A percentile compares a stretch with the other conserved stretches of the same genome.
These are phyloP conservation scores for Nothophytophthora sp. DNA, from an alignment of 352 stramenopile genomes.

Conservation along the genomic window DNA sequence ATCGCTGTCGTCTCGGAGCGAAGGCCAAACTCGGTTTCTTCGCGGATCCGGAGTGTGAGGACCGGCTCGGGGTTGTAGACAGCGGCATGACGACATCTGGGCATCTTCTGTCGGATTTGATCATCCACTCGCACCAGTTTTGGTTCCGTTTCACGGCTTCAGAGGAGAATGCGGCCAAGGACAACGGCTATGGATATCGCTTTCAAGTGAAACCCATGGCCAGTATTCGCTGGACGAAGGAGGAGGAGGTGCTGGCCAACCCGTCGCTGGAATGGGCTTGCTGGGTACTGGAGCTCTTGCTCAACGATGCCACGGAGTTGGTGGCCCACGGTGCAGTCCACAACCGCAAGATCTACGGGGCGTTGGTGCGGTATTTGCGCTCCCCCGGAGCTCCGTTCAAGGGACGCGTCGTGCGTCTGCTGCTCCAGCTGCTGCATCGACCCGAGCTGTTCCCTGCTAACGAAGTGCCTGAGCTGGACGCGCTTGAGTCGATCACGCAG, in stretches of 20 bases:
- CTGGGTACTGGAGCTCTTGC: constrained; percentile 80
- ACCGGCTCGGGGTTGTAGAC: constrained; percentile 55
- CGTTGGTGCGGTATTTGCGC: constrained; percentile 78
- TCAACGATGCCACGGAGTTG: constrained; percentile 75
- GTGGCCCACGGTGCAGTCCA: constrained; percentile 71
- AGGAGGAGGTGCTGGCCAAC: constrained; percentile 70
- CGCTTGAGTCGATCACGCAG: constrained; percentile 61
- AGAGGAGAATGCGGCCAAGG: constrained; percentile 62
- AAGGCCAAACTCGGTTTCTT: constrained; percentile 81
- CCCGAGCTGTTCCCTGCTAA: constrained; percentile 56
- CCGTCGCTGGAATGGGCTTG: constrained; percentile 87
- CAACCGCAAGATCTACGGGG: constrained; percentile 79
- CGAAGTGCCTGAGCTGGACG: constrained; percentile 61
- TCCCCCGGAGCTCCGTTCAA: constrained; percentile 84
- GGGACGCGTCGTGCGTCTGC: constrained; percentile 64
- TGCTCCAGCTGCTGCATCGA: constrained; percentile 75
- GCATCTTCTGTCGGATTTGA: constrained; percentile 57
- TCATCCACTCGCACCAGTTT: constrained; percentile 75
- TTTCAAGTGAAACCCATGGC: constrained; percentile 82
- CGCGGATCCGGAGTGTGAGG: constrained; percentile 64
- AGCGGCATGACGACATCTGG: constrained; percentile 33
- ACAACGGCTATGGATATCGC: constrained; percentile 78
- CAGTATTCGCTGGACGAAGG: constrained; percentile 82
- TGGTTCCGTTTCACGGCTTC: constrained; percentile 81
- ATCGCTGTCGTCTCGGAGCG: constrained; percentile 65